Evolutionary conservation across 257 asterid species (phyloP).

Genomic region (Vinca minor): DNA sequence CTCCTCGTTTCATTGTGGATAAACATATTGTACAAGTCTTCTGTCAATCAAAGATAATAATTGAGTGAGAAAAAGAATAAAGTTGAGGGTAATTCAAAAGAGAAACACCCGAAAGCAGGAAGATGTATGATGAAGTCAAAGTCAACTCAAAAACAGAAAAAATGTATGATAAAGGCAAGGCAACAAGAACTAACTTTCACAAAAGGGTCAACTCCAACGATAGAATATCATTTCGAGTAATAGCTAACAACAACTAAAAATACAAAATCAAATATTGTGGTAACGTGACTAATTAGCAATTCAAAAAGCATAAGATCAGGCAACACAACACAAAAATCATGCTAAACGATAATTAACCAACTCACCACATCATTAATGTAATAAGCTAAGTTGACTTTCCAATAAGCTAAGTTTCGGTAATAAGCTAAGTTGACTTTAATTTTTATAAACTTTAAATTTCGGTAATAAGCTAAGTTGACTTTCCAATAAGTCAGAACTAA

Average conservation of each 20-base stretch:
- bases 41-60: slow-evolving; percentile 35
- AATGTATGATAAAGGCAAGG: not conserved
- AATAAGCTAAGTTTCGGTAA: too few relatives aligned
- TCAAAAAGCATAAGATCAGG: not conserved
- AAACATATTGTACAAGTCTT: slow-evolving; percentile 85
- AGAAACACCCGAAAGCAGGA: not conserved
- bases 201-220: not conserved
- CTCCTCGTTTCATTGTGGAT: slow-evolving; percentile 74
- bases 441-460: too few relatives aligned
- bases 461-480: slow-evolving; percentile 4
- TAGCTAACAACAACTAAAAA: too few relatives aligned
- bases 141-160: not conserved
- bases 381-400: not conserved
- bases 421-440: slow-evolving; percentile 4
- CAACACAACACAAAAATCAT: not conserved
- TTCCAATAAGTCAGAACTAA: not conserved
- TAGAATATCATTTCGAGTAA: not conserved
- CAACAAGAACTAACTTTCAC: not conserved
- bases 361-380: not conserved
- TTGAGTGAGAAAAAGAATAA: slow-evolving; percentile 12
- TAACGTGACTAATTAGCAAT: not conserved
- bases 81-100: too few relatives aligned
- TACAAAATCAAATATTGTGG: not conserved
- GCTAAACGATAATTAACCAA: not conserved
- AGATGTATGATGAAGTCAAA: not conserved